These are phyloP conservation scores for Poa annua DNA, from an alignment of 176 grass and related monocot genomes.

Conservation along the genomic window DNA sequence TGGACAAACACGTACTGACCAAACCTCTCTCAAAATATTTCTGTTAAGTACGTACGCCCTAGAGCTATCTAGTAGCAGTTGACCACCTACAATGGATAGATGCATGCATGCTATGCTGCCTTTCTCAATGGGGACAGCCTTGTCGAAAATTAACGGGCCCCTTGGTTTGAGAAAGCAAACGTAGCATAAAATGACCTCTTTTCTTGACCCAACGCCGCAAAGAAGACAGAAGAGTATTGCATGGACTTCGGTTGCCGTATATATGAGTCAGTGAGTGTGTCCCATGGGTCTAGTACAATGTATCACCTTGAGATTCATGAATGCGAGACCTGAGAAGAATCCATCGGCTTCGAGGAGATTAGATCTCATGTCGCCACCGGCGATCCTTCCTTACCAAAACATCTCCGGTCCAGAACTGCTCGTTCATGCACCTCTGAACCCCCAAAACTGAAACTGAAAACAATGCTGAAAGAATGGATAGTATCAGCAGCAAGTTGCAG, in stretches of 20 bases:
- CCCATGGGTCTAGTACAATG: constrained; percentile 11
- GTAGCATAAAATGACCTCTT: too few species aligned
- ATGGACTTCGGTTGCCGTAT: neutral
- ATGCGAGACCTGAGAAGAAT: neutral
- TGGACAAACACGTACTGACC: too few species aligned
- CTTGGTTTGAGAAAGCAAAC: too few species aligned
- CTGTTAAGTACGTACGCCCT: too few species aligned
- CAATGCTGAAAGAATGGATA: neutral
- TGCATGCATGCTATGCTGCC: too few species aligned
- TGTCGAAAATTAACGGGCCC: too few species aligned
- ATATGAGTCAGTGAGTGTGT: constrained; percentile 4
- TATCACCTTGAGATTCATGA: neutral
- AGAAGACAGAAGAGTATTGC: neutral
- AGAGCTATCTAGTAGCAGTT: too few species aligned
- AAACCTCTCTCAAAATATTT: too few species aligned
- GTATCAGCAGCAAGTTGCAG: neutral
- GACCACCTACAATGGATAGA: too few species aligned
- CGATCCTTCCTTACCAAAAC: neutral
- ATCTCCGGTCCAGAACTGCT: neutral
- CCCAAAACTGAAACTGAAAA: neutral
- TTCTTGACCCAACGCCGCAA: neutral
- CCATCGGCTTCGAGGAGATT: constrained; percentile 5
- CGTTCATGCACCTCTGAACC: constrained; percentile 40
- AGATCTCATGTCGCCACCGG: neutral
- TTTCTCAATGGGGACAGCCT: too few species aligned